Percentiles rank a stretch among this genome's conserved stretches.
phyloP scores from a whole-genome alignment of 2,329 filamentous ascomycete genomes.

The Rhytidhysteron rufulum region DNA sequence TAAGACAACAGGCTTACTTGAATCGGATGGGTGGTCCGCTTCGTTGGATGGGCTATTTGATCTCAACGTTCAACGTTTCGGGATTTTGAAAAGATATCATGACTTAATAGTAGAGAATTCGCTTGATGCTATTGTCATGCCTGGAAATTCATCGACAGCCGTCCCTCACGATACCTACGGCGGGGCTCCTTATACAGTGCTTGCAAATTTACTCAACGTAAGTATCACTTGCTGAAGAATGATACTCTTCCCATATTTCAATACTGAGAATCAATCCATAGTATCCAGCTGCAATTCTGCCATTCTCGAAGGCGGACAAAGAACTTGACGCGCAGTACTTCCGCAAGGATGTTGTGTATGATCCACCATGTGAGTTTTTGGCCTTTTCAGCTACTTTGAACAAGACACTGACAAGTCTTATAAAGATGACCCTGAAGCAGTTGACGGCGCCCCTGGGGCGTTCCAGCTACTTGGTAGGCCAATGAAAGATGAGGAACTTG shows the following conservation, averaged over 20 bases:
- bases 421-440: slow-evolving; percentile 38
- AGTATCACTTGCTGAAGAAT: slow-evolving; percentile 16
- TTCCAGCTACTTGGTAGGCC: slow-evolving; percentile 46
- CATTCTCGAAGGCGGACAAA: slow-evolving; percentile 42
- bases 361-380: slow-evolving; percentile 31
- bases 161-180: slow-evolving; percentile 51
- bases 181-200: slow-evolving; percentile 43
- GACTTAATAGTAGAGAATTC: slow-evolving; percentile 39
- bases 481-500: slow-evolving; percentile 47
- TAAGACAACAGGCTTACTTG: slow-evolving; percentile 24
- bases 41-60: slow-evolving; percentile 40
- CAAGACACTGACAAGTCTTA: slow-evolving; percentile 2
- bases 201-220: slow-evolving; percentile 53
- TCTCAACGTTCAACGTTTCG: slow-evolving; percentile 37
- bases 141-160: slow-evolving; percentile 49
- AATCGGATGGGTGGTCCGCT: slow-evolving; percentile 27
- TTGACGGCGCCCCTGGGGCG: slow-evolving; percentile 44
- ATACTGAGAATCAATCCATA: slow-evolving; percentile 14
- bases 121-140: slow-evolving; percentile 51
- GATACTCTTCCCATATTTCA: not conserved
- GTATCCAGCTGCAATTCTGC: slow-evolving; percentile 51
- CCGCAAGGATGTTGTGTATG: slow-evolving; percentile 23
- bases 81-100: slow-evolving; percentile 40
- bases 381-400: not conserved
- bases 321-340: slow-evolving; percentile 36